Evolutionary conservation across 1,139 yeast genomes (phyloP).

Genomic region (Geotrichum citri-aurantii): DNA sequence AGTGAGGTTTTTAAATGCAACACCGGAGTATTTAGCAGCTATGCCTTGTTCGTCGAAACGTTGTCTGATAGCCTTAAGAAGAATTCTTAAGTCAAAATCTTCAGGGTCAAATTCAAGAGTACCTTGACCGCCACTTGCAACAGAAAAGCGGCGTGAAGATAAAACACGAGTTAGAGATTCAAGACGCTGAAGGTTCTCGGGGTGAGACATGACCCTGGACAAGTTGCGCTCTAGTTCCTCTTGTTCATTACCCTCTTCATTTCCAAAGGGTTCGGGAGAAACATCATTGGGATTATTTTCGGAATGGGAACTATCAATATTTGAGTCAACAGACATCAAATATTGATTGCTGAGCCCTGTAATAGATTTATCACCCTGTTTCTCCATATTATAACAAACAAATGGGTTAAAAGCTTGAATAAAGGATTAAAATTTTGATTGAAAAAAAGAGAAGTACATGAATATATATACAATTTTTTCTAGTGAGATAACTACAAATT

Average conservation of each 20-base stretch:
- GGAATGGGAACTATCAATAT: not conserved
- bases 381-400: too few species aligned
- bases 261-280: constrained; percentile 5
- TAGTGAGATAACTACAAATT: too few species aligned
- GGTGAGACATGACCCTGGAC: constrained; percentile 24
- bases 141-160: constrained; percentile 40
- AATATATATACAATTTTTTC: too few species aligned
- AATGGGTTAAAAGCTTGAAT: too few species aligned
- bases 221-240: constrained; percentile 21
- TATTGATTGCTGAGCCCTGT: not conserved
- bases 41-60: constrained; percentile 41
- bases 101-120: constrained; percentile 38
- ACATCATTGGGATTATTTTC: constrained; percentile 4
- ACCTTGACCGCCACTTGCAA: constrained; percentile 33
- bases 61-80: constrained; percentile 34
- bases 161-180: constrained; percentile 41
- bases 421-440: too few species aligned
- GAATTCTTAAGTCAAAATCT: constrained; percentile 40
- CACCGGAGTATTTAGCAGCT: constrained; percentile 46
- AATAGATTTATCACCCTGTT: too few species aligned
- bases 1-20: constrained; percentile 44
- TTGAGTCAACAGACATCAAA: not conserved
- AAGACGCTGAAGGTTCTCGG: constrained; percentile 36
- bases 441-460: too few species aligned
- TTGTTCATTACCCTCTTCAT: constrained; percentile 16